phyloP scores from a whole-genome alignment of 1,284 basidiomycete species.

The Puccinia hordei region DNA sequence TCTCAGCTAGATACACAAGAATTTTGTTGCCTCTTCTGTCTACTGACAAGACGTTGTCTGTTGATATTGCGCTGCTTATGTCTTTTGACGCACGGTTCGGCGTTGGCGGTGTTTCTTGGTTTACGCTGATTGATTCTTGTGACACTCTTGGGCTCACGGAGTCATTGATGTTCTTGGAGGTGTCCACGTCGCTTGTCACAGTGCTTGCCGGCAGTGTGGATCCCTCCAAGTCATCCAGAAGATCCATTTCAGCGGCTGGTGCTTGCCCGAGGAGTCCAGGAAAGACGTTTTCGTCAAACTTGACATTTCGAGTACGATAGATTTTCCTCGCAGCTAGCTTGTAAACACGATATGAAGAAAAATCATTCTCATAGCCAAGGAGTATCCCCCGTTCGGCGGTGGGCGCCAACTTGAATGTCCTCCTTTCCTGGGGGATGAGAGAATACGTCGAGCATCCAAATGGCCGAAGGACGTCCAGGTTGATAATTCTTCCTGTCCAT shows the following conservation, averaged over 20 bases:
- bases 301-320: neutral
- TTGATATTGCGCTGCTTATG: neutral
- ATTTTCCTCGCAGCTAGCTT: neutral
- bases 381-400: neutral
- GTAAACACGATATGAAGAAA: neutral
- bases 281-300: neutral
- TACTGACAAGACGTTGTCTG: neutral
- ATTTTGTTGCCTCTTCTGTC: neutral
- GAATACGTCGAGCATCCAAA: neutral
- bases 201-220: too few species aligned
- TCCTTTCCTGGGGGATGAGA: neutral
- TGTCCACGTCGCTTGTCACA: too few species aligned
- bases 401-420: neutral
- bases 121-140: too few species aligned
- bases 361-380: conserved; percentile 1
- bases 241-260: neutral
- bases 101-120: too few species aligned
- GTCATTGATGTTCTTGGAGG: neutral
- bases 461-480: neutral
- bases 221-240: neutral
- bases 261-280: neutral
- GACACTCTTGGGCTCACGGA: neutral
- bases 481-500: neutral
- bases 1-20: neutral
- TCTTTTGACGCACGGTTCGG: neutral